Conservation (phyloP, 78 protist species). For the Chrysochromulina tobinii region DNA sequence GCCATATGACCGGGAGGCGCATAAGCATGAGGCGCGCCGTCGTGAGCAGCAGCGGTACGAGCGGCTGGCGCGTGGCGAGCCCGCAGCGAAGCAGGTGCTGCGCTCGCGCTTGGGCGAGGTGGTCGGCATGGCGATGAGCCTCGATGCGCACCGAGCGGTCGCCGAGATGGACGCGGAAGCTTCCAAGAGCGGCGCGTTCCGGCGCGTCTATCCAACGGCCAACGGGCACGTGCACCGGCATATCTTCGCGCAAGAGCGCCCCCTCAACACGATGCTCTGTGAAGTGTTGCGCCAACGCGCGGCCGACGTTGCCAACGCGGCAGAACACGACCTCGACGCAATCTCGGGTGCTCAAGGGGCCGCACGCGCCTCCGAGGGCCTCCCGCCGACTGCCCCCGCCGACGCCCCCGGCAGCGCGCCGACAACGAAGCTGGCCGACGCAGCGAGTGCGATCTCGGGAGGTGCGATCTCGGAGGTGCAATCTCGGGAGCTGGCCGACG, state of each 20-base stretch:
- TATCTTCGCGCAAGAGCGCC: not conserved
- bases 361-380: too few relatives aligned
- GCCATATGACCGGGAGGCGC: not conserved
- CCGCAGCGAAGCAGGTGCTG: not conserved
- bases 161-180: not conserved
- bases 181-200: not conserved
- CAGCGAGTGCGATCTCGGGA: too few relatives aligned
- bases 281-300: too few relatives aligned
- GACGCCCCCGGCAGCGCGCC: too few relatives aligned
- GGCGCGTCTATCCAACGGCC: not conserved
- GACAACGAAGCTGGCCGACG: too few relatives aligned
- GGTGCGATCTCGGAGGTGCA: too few relatives aligned
- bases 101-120: not conserved
- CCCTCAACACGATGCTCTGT: not conserved
- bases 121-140: not conserved
- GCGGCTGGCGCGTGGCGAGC: not conserved
- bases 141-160: not conserved
- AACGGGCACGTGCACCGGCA: not conserved
- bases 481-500: too few relatives aligned
- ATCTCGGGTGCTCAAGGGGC: too few relatives aligned
- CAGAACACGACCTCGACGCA: too few relatives aligned
- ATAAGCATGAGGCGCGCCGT: too few relatives aligned
- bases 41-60: not conserved
- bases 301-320: too few relatives aligned
- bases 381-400: too few relatives aligned